Evolutionary conservation across 306 rosid genomes (phyloP).

Genomic region (Ammopiptanthus mongolicus): DNA sequence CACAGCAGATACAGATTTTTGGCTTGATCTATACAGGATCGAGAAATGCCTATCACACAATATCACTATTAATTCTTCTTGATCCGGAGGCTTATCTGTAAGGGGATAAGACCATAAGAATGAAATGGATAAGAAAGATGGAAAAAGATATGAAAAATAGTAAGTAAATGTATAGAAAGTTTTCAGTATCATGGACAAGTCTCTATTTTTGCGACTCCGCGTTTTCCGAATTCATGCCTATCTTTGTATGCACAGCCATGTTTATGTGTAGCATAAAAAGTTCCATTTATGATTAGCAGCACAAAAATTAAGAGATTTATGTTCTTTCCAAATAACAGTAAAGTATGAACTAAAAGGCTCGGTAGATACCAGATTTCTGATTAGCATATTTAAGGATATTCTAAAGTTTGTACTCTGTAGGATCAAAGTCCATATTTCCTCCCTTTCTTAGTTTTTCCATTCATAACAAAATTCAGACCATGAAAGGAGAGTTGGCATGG

Average conservation of each 20-base stretch:
- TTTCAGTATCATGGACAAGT: neutral
- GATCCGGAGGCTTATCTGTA: slow-evolving; percentile 23
- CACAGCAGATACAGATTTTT: slow-evolving; percentile 10
- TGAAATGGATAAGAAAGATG: neutral
- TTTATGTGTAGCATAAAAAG: neutral
- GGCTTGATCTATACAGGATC: neutral
- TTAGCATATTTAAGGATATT: neutral
- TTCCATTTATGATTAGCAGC: neutral
- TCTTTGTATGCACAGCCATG: neutral
- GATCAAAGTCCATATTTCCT: neutral
- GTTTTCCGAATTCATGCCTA: neutral
- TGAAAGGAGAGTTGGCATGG: neutral
- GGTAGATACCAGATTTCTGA: neutral
- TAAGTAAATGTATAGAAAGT: neutral
- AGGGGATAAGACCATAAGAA: neutral
- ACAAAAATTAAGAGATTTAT: neutral
- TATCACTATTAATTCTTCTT: neutral
- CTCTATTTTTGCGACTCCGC: neutral
- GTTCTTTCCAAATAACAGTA: neutral
- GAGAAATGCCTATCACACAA: neutral
- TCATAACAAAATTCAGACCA: neutral
- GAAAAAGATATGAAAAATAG: neutral
- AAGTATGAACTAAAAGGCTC: neutral
- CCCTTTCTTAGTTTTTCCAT: no score
- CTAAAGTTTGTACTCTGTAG: neutral